These are phyloP conservation scores for Porpolomopsis calyptriformis DNA, from an alignment of 768 basidiomycete genomes.

Conservation along the genomic window DNA sequence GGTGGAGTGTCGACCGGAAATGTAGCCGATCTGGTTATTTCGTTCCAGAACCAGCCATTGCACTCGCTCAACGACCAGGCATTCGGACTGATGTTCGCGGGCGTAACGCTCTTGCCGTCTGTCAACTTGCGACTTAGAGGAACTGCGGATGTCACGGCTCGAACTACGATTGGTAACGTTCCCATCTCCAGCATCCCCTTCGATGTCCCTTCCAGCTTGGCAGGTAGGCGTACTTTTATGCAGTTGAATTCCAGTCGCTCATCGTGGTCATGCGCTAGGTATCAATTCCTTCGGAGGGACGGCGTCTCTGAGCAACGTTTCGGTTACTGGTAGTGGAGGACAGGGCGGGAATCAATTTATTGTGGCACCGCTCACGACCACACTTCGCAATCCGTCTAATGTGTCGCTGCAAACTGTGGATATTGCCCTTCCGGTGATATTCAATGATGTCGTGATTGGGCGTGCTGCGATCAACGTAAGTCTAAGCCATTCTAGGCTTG, in stretches of 20 bases:
- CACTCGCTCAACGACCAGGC: conserved; percentile 42
- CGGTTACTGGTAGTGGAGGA: conserved; percentile 56
- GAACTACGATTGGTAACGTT: conserved; percentile 55
- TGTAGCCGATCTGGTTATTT: conserved; percentile 45
- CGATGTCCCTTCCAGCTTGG: conserved; percentile 44
- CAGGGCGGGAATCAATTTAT: conserved; percentile 50
- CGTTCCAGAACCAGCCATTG: conserved; percentile 47
- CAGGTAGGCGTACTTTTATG: conserved; percentile 25
- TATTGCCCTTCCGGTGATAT: conserved; percentile 49
- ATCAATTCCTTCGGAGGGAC: conserved; percentile 49
- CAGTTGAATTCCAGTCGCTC: background rate
- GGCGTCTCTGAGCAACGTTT: conserved; percentile 44
- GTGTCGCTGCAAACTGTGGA: conserved; percentile 49
- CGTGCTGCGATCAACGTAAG: conserved; percentile 48
- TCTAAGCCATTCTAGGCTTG: background rate
- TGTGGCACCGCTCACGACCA: conserved; percentile 44
- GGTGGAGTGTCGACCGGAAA: conserved; percentile 67
- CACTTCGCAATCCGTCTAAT: conserved; percentile 57
- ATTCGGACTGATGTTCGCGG: conserved; percentile 48
- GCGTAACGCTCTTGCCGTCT: conserved; percentile 38
- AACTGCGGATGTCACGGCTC: conserved; percentile 45
- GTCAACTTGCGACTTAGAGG: conserved; percentile 44
- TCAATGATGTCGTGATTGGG: conserved; percentile 45
- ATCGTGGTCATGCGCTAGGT: conserved; percentile 22
- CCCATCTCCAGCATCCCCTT: conserved; percentile 57